Percentiles rank a stretch among this genome's conserved stretches.
These are phyloP conservation scores for Coccomyxa sp. DNA, from an alignment of 139 green algal species.

Conservation along the genomic window DNA sequence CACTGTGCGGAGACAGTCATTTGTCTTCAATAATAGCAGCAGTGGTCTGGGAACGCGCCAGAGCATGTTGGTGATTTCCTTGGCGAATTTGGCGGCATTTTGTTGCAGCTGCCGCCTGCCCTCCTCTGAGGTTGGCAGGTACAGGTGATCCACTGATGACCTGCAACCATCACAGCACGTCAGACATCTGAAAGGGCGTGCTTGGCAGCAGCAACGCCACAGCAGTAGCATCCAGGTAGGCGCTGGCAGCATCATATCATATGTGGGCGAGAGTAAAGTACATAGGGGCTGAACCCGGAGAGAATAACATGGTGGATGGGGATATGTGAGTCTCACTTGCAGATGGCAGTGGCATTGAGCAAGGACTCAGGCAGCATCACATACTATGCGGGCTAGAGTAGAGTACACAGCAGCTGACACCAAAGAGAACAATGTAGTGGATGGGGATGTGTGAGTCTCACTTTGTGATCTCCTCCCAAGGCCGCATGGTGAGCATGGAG, in stretches of 20 bases:
- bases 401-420: background rate
- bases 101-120: background rate
- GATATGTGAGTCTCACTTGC: too few species aligned
- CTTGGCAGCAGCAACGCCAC: background rate
- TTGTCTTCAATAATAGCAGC: constrained; percentile 95
- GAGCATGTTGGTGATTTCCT: constrained; percentile 77
- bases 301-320: too few species aligned
- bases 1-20: constrained; percentile 85
- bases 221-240: background rate
- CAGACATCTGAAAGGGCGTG: background rate
- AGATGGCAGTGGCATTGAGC: background rate
- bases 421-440: background rate
- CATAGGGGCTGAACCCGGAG: background rate
- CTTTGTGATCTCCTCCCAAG: constrained; percentile 72
- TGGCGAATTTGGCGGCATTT: constrained; percentile 39
- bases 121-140: constrained; percentile 12
- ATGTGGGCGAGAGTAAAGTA: background rate
- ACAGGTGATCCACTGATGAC: constrained; percentile 47
- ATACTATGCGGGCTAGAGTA: background rate
- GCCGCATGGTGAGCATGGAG: constrained; percentile 80
- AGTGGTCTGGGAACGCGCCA: constrained; percentile 71
- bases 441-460: too few species aligned
- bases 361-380: background rate
- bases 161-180: background rate
- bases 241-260: background rate